These are phyloP conservation scores for Xylaria cubensis DNA, from an alignment of 495 filamentous ascomycete genomes.

Conservation along the genomic window DNA sequence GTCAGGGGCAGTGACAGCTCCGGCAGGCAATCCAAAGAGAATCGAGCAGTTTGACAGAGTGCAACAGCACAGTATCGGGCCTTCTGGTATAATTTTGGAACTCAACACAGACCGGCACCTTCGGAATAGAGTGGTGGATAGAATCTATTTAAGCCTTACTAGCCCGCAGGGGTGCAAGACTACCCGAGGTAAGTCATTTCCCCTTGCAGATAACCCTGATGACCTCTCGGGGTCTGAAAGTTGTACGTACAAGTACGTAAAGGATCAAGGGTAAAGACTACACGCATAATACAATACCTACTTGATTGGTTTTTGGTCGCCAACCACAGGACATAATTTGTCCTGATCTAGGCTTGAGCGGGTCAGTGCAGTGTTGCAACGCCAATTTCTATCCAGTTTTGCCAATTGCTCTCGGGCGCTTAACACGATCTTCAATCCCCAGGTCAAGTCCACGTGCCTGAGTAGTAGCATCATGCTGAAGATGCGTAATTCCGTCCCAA, in stretches of 20 bases:
- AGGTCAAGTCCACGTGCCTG: not conserved
- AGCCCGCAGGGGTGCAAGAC: not conserved
- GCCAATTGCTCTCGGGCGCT: not conserved
- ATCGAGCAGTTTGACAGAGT: not conserved
- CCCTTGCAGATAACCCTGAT: not conserved
- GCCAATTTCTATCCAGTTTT: not conserved
- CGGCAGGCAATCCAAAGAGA: slow-evolving; percentile 22
- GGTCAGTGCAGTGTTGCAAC: not conserved
- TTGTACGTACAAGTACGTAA: not conserved
- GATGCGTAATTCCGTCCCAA: not conserved
- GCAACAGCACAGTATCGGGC: slow-evolving; percentile 15
- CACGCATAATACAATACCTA: not conserved
- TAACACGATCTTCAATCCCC: not conserved
- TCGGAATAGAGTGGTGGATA: slow-evolving; percentile 2
- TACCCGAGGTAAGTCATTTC: slow-evolving; percentile 11
- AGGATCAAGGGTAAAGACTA: not conserved
- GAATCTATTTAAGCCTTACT: slow-evolving; percentile 9
- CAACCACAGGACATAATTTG: not conserved
- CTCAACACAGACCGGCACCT: not conserved
- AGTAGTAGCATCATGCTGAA: not conserved
- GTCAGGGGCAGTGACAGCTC: slow-evolving; percentile 11
- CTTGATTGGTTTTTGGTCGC: not conserved
- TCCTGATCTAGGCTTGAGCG: not conserved
- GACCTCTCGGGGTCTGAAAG: not conserved
- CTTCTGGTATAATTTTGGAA: slow-evolving; percentile 23